Base-by-base conservation (phyloP, 1,139 yeast genomes). In the Yamadazyma aaseri region DNA sequence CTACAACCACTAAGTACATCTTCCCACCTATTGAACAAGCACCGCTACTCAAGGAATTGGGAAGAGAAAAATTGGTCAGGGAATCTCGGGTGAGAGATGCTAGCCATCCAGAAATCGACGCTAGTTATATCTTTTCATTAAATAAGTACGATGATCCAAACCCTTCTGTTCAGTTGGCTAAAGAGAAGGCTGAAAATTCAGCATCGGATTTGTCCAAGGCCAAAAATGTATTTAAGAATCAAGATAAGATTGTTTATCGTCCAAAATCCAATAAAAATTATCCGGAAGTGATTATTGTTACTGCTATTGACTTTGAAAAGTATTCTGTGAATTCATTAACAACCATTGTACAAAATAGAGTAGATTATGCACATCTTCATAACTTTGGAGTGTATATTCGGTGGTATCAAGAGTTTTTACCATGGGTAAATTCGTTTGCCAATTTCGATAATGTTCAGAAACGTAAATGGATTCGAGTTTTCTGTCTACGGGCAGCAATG, bases 331-430 rank as follows among this genome's bases (percentile, higher is more conserved):
- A 74, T 8, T 76, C 80, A 21, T 63, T 86, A 39, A 76, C 81
- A 14, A 73, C 73, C 38, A 67, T 87, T 33, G 82, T 86, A 10
- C 89, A 85, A 51, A 87, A 87, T 57, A 75, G 96, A 52, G 81
- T 83, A 20, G 84, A 82, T 50, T 89, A 87, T 51, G 95, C 94
- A 6, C 81, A 80, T 53, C 60, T 59, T 17, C 87, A 86, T 49
- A 71, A 73, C 28, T 87, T 81, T 55, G 97, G 95, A 11, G 59
- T 86, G 16, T 89, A 85, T 49, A 77, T 83, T 12, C 73, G 96
- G 39, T 89, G 95, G 86, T 55, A 73, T 26, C 92, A 86, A 57
- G 96, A 89, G 55, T 87, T 85, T 54, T 53, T 75, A 28, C 90
- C 89, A 10, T 51, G 68, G 27, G 52, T 81, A 37, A 67, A 73